These are phyloP conservation scores for Trichoderma sp. DNA, from an alignment of 2,329 filamentous ascomycete species.

Conservation along the genomic window DNA sequence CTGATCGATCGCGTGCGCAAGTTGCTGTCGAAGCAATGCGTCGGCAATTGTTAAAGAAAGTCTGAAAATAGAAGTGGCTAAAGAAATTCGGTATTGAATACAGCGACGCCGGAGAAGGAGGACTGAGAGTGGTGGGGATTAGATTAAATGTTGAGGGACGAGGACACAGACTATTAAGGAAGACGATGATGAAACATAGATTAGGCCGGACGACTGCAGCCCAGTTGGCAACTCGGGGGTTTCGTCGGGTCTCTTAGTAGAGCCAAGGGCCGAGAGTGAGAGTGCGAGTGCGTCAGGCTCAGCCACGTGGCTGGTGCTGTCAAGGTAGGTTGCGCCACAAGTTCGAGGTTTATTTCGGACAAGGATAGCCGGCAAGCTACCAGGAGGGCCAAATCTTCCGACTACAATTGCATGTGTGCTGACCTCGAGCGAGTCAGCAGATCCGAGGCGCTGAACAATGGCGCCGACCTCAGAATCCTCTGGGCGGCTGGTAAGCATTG, in stretches of 20 bases:
- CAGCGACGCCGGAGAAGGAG: neutral
- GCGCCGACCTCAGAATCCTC: constrained; percentile 35
- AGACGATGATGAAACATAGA: constrained; percentile 15
- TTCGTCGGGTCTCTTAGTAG: neutral
- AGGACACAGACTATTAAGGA: neutral
- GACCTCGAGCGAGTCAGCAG: constrained; percentile 10
- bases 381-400: constrained; percentile 7
- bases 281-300: neutral
- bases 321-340: constrained; percentile 5
- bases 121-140: neutral
- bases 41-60: neutral
- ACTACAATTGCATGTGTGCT: neutral
- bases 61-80: neutral
- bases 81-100: neutral
- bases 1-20: constrained; percentile 24
- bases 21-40: neutral
- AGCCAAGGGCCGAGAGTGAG: neutral
- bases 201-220: constrained; percentile 13
- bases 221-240: neutral
- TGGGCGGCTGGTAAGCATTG: constrained; percentile 34
- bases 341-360: constrained; percentile 3
- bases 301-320: constrained; percentile 15
- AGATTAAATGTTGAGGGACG: neutral
- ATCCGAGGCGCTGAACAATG: constrained; percentile 34
- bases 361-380: constrained; percentile 5